These are phyloP conservation scores for Colletotrichum karsti DNA, from an alignment of 2,329 filamentous ascomycete genomes.

Conservation along the genomic window DNA sequence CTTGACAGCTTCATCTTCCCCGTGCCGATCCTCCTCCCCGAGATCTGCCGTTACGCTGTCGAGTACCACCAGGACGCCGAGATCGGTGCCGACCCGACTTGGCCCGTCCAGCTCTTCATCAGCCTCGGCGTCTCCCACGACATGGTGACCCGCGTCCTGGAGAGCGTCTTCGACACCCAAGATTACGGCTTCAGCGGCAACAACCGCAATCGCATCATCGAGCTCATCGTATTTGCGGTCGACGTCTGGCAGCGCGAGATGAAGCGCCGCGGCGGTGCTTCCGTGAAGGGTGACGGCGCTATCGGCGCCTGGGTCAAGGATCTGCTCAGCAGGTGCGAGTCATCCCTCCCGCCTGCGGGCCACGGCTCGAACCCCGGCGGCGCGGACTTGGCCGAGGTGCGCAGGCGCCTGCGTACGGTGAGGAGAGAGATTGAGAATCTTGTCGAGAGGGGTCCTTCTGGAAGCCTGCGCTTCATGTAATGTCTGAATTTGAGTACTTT, in stretches of 20 bases:
- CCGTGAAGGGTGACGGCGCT: conserved; percentile 44
- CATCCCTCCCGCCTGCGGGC: conserved; percentile 48
- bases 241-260: conserved; percentile 59
- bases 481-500: conserved; percentile 4
- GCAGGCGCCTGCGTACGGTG: conserved; percentile 50
- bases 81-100: conserved; percentile 64
- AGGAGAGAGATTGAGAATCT: conserved; percentile 54
- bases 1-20: conserved; percentile 75
- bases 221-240: conserved; percentile 61
- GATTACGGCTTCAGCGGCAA: conserved; percentile 66
- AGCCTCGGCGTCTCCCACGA: conserved; percentile 64
- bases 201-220: conserved; percentile 58
- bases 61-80: conserved; percentile 66
- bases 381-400: conserved; percentile 52
- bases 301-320: conserved; percentile 57
- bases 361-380: conserved; percentile 54
- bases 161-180: conserved; percentile 66
- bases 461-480: conserved; percentile 56
- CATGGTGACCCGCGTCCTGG: conserved; percentile 63
- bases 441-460: conserved; percentile 50
- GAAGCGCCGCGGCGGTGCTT: conserved; percentile 52
- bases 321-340: conserved; percentile 59
- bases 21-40: conserved; percentile 66
- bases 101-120: conserved; percentile 66
- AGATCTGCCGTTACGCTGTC: conserved; percentile 70